Evolutionary conservation across 495 filamentous ascomycete species (phyloP), one percentile per base, ranked within the genome.

Genomic region (Penicillium flavigenum): DNA sequence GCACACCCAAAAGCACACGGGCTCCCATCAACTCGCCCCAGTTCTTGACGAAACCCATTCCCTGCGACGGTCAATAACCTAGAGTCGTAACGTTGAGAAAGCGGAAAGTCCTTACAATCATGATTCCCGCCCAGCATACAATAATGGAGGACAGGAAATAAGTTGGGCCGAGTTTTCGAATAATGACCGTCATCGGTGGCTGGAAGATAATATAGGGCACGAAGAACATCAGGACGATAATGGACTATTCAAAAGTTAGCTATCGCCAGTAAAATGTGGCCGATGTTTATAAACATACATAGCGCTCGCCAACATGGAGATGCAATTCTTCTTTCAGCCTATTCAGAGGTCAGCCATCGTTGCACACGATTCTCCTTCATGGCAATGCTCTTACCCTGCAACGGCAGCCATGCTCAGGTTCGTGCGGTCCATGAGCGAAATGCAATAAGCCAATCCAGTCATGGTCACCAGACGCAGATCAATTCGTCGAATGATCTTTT

Each of bases 371-470:
- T 26, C 44, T 6, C n/a, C 19, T 43, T 5, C 27, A 62, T 0
- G 17, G 17, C 5, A 32, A n/a, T 5, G 48, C 8, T 24, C 67
- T 59, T 66, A 75, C 75, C 81, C 86, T 29, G 85, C 86, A 57
- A 90, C 80, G 29, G 77, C 76, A 44, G 87, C 87, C 38, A 77
- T 77, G 49, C 79, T 77, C 60, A 89, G 61, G 66, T 90, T 90
- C 6, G 84, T 88, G 3, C 87, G 72, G 66, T 89, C 87, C 81
- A 89, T 86, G 51, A 89, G 65, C 29, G 76, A 81, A 57, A 87
- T 75, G 61, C 82, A 86, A 67, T 89, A 89, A 64, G 88, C 77
- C 59, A 83, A 67, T 5, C 87, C 87, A 4, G 84, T 74, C 32
- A 83, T 88, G 1, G 81, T 68, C 31, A 89, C 84, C 10, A 90